These are phyloP conservation scores for Debaryomycetaceae sp. DNA, from an alignment of 1,139 yeast genomes.

Conservation along the genomic window DNA sequence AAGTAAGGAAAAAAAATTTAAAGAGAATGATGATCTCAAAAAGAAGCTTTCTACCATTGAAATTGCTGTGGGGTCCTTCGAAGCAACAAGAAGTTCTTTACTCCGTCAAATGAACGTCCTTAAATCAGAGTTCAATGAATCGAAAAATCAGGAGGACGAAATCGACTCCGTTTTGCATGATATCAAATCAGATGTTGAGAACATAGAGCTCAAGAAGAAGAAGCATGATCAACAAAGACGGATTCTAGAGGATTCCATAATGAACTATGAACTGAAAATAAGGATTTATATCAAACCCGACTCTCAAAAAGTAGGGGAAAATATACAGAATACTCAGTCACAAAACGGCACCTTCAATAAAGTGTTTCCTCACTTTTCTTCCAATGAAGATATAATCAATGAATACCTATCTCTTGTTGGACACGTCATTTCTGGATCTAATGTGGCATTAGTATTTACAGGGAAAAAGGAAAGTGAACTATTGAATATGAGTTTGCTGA, in stretches of 20 bases:
- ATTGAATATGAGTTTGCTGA: constrained; percentile 8
- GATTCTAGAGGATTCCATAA: constrained; percentile 51
- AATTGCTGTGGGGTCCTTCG: constrained; percentile 13
- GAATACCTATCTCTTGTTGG: constrained; percentile 20
- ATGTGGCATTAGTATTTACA: constrained; percentile 17
- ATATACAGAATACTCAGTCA: not conserved
- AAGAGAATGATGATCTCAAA: constrained; percentile 4
- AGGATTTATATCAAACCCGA: constrained; percentile 27
- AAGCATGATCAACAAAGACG: constrained; percentile 30
- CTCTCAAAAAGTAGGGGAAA: not conserved
- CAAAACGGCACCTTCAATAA: not conserved
- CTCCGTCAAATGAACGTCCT: constrained; percentile 9
- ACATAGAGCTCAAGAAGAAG: constrained; percentile 14
- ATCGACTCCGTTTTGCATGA: constrained; percentile 11
- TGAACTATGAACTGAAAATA: constrained; percentile 39
- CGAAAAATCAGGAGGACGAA: constrained; percentile 6
- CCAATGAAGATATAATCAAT: constrained; percentile 13
- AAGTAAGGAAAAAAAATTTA: constrained; percentile 5
- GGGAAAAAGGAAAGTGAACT: constrained; percentile 11
- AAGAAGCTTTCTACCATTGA: constrained; percentile 7
- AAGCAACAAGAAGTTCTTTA: constrained; percentile 8
- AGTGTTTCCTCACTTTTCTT: not conserved
- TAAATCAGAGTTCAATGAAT: constrained; percentile 7
- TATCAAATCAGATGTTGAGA: constrained; percentile 8
- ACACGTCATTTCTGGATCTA: constrained; percentile 14